Evolutionary conservation across 129 eudicot species (phyloP), one percentile per base, ranked within the genome.

Genomic region (Chrysanthemum seticuspe): DNA sequence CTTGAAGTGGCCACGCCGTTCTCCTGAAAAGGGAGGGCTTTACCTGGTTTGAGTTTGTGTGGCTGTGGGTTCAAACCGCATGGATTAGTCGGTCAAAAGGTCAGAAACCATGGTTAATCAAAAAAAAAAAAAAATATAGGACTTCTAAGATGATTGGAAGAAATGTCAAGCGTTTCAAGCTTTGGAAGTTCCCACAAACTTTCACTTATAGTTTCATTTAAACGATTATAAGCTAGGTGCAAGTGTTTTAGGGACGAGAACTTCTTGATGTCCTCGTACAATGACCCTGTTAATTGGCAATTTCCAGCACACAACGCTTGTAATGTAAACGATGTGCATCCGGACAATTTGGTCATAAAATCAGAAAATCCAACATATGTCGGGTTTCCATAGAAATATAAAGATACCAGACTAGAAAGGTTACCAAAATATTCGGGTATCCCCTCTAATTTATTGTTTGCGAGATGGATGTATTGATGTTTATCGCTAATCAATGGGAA

Each of bases 391-490:
- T 1, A 1, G 11, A 71, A 8, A 56, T 10, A 5, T 18, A 71
- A 49, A n/a, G 10, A 40, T 56, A 4, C 12, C 44, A 71, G 44
- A 71, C 49, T 40, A 31, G 55, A 71, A 3, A 58, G 62, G 21
- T 57, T 71, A 6, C 67, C 51, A 56, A 57, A 16, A 13, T 40
- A 71, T 15, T 49, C 19, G 4, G 76, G 67, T 14, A 66, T 44
- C 10, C 55, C 34, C 5, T 66, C 70, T 47, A 66, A 66, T 9
- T 15, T 66, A 55, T 66, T 66, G 6, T n/a, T 15, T 8, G 9
- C 4, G 29, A 66, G 34, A 66, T 3, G 0, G 6, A 66, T 29
- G 19, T 1, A 13, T 18, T 10, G 7, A 16, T 47, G 70, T 18
- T 3, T 66, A 16, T 50, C 51, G 62, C 62, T 52, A 49, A 47